These are phyloP conservation scores for Perkinsus chesapeaki DNA, from an alignment of 169 alveolate genomes.

Conservation along the genomic window DNA sequence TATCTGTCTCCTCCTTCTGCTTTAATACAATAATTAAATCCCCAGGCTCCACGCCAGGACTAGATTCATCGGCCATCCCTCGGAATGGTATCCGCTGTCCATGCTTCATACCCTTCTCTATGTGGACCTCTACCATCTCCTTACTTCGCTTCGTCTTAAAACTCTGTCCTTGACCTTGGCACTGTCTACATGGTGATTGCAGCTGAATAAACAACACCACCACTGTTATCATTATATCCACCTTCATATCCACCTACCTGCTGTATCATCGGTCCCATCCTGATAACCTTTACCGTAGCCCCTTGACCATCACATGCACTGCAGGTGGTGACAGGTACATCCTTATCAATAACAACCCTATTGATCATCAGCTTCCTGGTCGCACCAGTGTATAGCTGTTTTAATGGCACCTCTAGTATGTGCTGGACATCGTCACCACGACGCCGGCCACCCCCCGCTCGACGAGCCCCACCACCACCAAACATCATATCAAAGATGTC, in stretches of 20 bases:
- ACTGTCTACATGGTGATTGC: conserved; percentile 68
- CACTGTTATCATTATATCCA: too few relatives aligned
- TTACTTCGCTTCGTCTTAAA: conserved; percentile 69
- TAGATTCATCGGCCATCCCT: conserved; percentile 90
- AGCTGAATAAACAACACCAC: conserved; percentile 62
- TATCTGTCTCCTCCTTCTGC: conserved; percentile 77
- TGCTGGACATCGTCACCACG: conserved; percentile 80
- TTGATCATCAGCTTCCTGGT: conserved; percentile 82
- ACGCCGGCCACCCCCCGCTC: conserved; percentile 63
- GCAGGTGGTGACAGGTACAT: conserved; percentile 81
- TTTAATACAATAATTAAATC: conserved; percentile 78
- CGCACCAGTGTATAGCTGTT: conserved; percentile 87
- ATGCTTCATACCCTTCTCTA: conserved; percentile 92
- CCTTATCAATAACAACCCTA: conserved; percentile 83
- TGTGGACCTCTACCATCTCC: conserved; percentile 81
- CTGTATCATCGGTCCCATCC: conserved; percentile 50
- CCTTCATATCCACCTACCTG: too few relatives aligned
- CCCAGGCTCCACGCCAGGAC: conserved; percentile 88
- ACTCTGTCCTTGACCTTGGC: conserved; percentile 73
- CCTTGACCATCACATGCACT: conserved; percentile 86
- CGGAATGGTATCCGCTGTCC: conserved; percentile 81
- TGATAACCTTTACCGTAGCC: conserved; percentile 20
- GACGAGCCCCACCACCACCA: conserved; percentile 83
- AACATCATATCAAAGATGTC: conserved; percentile 85
- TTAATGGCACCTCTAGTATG: conserved; percentile 63